Percentiles rank a stretch among this genome's conserved stretches.
These are phyloP conservation scores for Pyricularia sp. DNA, from an alignment of 2,329 filamentous ascomycete species.

Conservation along the genomic window DNA sequence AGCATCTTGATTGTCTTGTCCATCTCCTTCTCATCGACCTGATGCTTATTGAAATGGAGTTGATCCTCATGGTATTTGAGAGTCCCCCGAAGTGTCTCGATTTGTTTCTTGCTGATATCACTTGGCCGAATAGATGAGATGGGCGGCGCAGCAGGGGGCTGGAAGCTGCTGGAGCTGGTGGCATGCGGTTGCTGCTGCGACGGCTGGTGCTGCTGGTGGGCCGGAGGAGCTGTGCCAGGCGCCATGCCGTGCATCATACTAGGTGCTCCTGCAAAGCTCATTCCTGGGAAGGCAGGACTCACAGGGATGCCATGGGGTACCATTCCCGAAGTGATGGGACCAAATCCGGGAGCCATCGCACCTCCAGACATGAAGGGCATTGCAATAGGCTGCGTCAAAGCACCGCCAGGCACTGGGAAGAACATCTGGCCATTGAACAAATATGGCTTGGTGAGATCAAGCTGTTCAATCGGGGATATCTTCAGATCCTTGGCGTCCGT, in stretches of 20 bases:
- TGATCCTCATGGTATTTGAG: conserved; percentile 49
- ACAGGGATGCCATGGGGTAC: conserved; percentile 14
- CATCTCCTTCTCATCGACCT: conserved; percentile 48
- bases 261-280: conserved; percentile 7
- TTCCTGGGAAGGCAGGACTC: conserved; percentile 9
- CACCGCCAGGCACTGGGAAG: conserved; percentile 17
- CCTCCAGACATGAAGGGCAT: conserved; percentile 9
- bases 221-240: conserved; percentile 7
- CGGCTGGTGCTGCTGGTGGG: conserved; percentile 9
- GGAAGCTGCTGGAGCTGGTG: conserved; percentile 6
- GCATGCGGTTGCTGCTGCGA: conserved; percentile 6
- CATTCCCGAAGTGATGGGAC: conserved; percentile 14
- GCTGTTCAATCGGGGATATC: conserved; percentile 32
- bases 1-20: conserved; percentile 34
- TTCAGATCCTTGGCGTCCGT: conserved; percentile 20
- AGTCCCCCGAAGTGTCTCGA: conserved; percentile 39
- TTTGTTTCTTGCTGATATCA: conserved; percentile 51
- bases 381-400: conserved; percentile 5
- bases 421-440: conserved; percentile 26
- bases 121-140: conserved; percentile 51
- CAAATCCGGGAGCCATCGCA: conserved; percentile 10
- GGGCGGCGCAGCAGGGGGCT: conserved; percentile 27
- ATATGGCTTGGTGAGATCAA: conserved; percentile 35
- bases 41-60: conserved; percentile 51
- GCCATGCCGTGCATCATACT: background rate